phyloP scores from a whole-genome alignment of 805 yeast species.

The Ogataea populi-albae region DNA sequence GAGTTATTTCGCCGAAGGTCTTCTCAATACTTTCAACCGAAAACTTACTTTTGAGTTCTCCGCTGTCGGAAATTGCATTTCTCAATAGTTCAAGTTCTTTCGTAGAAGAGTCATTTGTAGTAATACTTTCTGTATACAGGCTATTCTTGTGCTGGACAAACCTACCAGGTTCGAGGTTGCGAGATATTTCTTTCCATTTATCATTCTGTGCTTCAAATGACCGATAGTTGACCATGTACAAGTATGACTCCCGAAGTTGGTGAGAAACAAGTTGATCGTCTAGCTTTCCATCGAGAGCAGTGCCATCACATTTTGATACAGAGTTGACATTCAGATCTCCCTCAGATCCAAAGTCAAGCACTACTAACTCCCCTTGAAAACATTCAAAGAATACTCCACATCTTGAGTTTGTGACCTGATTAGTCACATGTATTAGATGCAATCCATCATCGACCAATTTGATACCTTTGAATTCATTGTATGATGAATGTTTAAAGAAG shows the following conservation, averaged over 20 bases:
- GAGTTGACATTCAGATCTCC: conserved; percentile 14
- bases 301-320: conserved; percentile 8
- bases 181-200: conserved; percentile 27
- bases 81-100: conserved; percentile 45
- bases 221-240: conserved; percentile 22
- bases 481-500: conserved; percentile 17
- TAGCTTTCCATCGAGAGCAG: conserved; percentile 3
- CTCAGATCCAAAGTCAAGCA: conserved; percentile 28
- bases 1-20: conserved; percentile 39
- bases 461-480: conserved; percentile 39
- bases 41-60: conserved; percentile 29
- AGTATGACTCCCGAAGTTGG: conserved; percentile 6
- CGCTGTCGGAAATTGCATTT: conserved; percentile 29
- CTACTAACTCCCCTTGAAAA: conserved; percentile 25
- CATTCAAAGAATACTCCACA: conserved; percentile 40
- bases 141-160: conserved; percentile 12
- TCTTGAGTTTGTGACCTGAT: conserved; percentile 34
- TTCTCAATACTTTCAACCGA: conserved; percentile 23
- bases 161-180: conserved; percentile 2
- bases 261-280: conserved; percentile 1
- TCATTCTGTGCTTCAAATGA: conserved; percentile 24
- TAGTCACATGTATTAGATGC: conserved; percentile 55
- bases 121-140: conserved; percentile 28
- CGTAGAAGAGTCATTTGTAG: conserved; percentile 47
- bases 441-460: conserved; percentile 48